Evolutionary conservation across 2,329 filamentous ascomycete species (phyloP).

Genomic region (Orbilia blumenaviensis): DNA sequence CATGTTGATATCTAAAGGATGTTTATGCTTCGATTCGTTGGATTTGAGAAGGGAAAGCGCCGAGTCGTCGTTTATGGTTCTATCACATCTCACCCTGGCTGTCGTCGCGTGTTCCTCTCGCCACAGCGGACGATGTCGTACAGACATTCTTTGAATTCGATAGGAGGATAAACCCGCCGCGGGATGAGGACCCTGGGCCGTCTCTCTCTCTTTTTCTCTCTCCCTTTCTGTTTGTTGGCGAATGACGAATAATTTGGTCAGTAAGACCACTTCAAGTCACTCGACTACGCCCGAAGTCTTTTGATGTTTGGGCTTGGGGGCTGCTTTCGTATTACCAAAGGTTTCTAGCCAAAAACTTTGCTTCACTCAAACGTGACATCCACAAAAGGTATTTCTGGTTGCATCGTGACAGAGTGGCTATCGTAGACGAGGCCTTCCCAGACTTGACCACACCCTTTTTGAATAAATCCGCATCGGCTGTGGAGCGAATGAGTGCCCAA

Average conservation of each 20-base stretch:
- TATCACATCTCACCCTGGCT: constrained; percentile 22
- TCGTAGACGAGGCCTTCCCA: constrained; percentile 28
- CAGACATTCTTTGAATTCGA: constrained; percentile 27
- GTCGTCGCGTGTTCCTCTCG: constrained; percentile 52
- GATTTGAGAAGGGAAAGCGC: background rate
- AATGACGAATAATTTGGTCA: background rate
- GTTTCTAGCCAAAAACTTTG: constrained; percentile 15
- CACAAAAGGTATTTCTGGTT: constrained; percentile 34
- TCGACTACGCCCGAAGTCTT: constrained; percentile 7
- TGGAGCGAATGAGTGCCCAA: constrained; percentile 41
- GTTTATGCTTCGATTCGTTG: background rate
- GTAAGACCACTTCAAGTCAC: constrained; percentile 15
- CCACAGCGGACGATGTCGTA: constrained; percentile 30
- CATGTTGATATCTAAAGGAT: constrained; percentile 2
- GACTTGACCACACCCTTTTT: constrained; percentile 45
- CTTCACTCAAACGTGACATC: background rate
- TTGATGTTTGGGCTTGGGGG: constrained; percentile 3
- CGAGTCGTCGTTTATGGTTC: background rate
- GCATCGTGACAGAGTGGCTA: constrained; percentile 33
- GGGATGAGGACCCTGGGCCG: constrained; percentile 21
- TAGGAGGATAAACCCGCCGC: constrained; percentile 19
- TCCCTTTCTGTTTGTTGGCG: background rate
- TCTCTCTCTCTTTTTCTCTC: background rate
- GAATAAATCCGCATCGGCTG: constrained; percentile 40
- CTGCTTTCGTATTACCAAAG: constrained; percentile 50